phyloP scores from a whole-genome alignment of 164 flowering plant genomes.

The Warburgia ugandensis region DNA sequence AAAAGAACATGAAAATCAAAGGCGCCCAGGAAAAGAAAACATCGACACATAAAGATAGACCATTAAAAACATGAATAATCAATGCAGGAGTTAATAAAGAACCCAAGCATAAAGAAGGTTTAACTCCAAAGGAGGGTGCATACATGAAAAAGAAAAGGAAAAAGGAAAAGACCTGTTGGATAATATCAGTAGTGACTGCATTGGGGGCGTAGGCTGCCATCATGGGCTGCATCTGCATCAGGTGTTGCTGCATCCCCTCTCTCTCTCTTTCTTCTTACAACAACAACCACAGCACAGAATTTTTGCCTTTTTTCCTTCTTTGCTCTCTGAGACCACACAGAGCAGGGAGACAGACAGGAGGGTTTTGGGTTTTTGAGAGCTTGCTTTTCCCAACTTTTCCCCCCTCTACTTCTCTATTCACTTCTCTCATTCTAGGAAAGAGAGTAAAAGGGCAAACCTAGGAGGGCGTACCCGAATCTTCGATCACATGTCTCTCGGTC shows the following conservation, averaged over 20 bases:
- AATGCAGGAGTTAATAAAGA: no score
- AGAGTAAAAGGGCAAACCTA: not conserved
- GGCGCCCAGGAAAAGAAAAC: no score
- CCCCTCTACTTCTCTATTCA: not conserved
- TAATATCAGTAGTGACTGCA: conserved; percentile 74
- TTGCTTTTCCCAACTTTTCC: no score
- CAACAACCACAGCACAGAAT: conserved; percentile 1
- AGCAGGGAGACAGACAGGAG: not conserved
- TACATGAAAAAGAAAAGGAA: no score
- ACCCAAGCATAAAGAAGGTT: no score
- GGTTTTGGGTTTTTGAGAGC: not conserved
- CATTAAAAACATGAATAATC: no score
- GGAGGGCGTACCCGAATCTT: not conserved
- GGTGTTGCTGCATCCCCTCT: conserved; percentile 47
- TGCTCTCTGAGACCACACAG: not conserved
- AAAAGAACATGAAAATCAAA: no score
- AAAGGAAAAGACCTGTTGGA: conserved; percentile 51
- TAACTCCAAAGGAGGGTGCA: no score
- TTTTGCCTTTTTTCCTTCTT: conserved; percentile 2
- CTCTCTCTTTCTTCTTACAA: conserved; percentile 1
- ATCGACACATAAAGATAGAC: no score
- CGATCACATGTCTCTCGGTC: conserved; percentile 1
- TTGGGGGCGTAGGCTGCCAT: conserved; percentile 60
- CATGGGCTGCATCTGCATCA: conserved; percentile 86
- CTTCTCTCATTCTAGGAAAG: not conserved